Conservation (phyloP, 2,329 filamentous ascomycete species). For the Diaporthe sp. region DNA sequence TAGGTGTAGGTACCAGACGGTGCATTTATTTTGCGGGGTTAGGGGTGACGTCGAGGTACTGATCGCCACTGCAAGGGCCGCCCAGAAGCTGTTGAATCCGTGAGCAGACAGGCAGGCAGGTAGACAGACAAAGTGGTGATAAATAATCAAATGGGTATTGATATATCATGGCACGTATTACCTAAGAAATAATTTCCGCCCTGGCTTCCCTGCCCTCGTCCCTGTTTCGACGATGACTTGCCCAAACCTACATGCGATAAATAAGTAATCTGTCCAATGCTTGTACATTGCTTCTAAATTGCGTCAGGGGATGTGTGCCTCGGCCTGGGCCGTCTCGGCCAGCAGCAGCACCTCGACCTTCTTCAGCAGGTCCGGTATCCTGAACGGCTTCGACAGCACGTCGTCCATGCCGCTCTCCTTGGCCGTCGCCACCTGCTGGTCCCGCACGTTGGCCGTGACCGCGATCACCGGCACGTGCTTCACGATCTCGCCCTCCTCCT, state of each 20-base stretch:
- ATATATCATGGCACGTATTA: slow-evolving; percentile 21
- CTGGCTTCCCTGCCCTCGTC: too few relatives aligned
- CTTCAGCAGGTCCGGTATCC: slow-evolving; percentile 58
- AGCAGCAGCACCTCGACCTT: slow-evolving; percentile 54
- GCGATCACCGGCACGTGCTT: slow-evolving; percentile 60
- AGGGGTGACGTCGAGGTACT: neutral
- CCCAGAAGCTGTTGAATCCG: neutral
- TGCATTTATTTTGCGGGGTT: neutral
- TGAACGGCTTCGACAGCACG: slow-evolving; percentile 71
- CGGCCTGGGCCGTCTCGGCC: slow-evolving; percentile 20
- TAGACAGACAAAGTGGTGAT: neutral
- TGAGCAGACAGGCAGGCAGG: neutral
- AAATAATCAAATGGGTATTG: slow-evolving; percentile 32
- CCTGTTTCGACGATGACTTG: neutral
- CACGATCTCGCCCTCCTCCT: slow-evolving; percentile 49
- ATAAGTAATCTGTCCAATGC: neutral
- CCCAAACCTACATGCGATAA: neutral
- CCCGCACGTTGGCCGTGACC: slow-evolving; percentile 60
- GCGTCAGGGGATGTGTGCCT: slow-evolving; percentile 8
- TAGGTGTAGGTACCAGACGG: too few relatives aligned
- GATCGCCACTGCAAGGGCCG: neutral
- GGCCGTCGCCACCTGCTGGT: slow-evolving; percentile 56
- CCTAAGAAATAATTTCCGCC: neutral
- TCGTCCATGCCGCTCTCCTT: slow-evolving; percentile 60
- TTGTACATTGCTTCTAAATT: neutral